Base-by-base conservation (phyloP, 2,329 filamentous ascomycete genomes). In the Magnaporthiopsis incrustans region DNA sequence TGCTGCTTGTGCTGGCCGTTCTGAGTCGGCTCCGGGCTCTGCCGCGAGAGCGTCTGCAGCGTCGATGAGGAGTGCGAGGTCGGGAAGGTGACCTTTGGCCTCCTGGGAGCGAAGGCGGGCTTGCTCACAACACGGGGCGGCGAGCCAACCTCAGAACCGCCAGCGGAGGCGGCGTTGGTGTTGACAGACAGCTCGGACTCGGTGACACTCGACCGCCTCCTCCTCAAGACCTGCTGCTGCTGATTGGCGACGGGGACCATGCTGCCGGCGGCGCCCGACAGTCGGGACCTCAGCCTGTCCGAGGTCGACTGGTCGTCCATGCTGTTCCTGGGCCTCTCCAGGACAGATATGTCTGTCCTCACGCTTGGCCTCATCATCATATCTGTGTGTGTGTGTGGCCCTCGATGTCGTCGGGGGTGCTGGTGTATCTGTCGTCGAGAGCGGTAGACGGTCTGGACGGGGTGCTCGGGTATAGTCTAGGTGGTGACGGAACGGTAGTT, bases 131-230 rank as follows among this genome's bases (percentile, higher is more conserved):
- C 50, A 22, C 61, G 61, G n/a, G 61, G 26, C 44, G 44, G 44
- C 22, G 50, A 53, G 30, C 26, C 56, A 22, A 59, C 57, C 0
- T 62, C 30, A 6, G 60, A 58, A 15, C 65, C 63, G 15, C 65
- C 64, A 38, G 64, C 38, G 25, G 66, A 60, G 8, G 67, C 64
- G 32, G 63, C 57, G 59, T 65, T 65, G 1, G 64, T 65, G 8
- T 64, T 60, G 35, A 60, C 27, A 0, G 67, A 68, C 3, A 63
- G 50, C 27, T 65, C 56, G 7, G 65, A 67, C 11, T 61, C 57
- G 6, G 25, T 30, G 4, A 57, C 12, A 30, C 61, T 56, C 26
- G 26, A 33, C 26, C 35, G 57, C 50, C 50, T 30, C 27, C 61
- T 44, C 14, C 61, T 50, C 22, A 32, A 60, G 32, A 26, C 6